phyloP scores from a whole-genome alignment of 2,329 filamentous ascomycete genomes.

The Colletotrichum sojae region DNA sequence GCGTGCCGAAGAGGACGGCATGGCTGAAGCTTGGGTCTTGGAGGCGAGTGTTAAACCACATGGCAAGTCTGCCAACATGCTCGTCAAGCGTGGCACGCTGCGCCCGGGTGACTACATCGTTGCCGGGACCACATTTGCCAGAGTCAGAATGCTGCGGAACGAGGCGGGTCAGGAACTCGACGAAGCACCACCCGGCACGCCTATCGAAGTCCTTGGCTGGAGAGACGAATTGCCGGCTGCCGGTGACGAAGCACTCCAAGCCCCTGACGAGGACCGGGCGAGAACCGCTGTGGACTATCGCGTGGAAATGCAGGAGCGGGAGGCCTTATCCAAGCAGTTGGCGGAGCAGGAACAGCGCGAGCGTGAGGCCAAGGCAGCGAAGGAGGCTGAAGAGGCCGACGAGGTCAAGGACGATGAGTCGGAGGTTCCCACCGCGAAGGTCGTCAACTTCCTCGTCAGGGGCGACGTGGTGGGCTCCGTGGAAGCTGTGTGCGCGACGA shows the following conservation, averaged over 20 bases:
- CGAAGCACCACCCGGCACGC: conserved; percentile 87
- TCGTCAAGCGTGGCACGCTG: conserved; percentile 90
- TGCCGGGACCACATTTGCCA: conserved; percentile 89
- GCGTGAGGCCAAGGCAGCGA: conserved; percentile 62
- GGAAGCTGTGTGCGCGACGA: conserved; percentile 86
- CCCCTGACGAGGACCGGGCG: conserved; percentile 82
- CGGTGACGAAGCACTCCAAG: conserved; percentile 90
- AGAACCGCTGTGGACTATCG: conserved; percentile 85
- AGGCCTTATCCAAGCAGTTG: conserved; percentile 85
- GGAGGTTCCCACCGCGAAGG: conserved; percentile 54
- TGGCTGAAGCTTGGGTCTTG: conserved; percentile 92
- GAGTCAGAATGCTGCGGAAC: conserved; percentile 86
- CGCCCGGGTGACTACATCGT: conserved; percentile 86
- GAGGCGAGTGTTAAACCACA: conserved; percentile 90
- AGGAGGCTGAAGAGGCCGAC: conserved; percentile 52
- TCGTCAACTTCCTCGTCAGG: conserved; percentile 88
- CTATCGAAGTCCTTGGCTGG: conserved; percentile 97
- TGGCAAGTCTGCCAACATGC: conserved; percentile 88
- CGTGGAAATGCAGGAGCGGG: conserved; percentile 77
- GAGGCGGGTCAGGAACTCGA: conserved; percentile 82
- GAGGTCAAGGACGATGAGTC: conserved; percentile 54
- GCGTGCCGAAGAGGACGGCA: conserved; percentile 81
- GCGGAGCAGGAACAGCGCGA: conserved; percentile 79
- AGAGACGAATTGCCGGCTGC: conserved; percentile 83
- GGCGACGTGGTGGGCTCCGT: conserved; percentile 95